phyloP scores from a whole-genome alignment of 768 basidiomycete species.

The Crucibulum laeve region DNA sequence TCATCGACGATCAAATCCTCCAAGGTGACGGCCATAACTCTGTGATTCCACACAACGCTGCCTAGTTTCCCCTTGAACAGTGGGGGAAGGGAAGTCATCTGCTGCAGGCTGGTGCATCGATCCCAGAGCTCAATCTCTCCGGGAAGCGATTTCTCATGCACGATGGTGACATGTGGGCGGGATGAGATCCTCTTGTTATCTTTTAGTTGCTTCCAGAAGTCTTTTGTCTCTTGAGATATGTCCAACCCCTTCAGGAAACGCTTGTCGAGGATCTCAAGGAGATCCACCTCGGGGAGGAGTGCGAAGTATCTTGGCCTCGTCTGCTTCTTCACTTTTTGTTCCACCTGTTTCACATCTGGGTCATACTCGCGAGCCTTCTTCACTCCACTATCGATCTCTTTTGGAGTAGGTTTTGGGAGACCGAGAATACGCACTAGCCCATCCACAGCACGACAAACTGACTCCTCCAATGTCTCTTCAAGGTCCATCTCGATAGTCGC shows the following conservation, averaged over 20 bases:
- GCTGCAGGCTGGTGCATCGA: conserved; percentile 41
- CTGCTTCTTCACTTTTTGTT: conserved; percentile 24
- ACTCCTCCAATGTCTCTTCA: conserved; percentile 46
- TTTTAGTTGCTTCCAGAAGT: conserved; percentile 49
- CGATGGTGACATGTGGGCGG: conserved; percentile 83
- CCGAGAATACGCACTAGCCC: conserved; percentile 53
- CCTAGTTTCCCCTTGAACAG: conserved; percentile 59
- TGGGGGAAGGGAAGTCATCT: conserved; percentile 33
- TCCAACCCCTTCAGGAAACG: conserved; percentile 30
- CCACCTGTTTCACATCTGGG: conserved; percentile 17
- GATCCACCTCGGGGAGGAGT: conserved; percentile 68
- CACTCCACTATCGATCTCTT: conserved; percentile 55
- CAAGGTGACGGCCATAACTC: conserved; percentile 79
- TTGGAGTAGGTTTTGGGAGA: conserved; percentile 46
- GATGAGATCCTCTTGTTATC: conserved; percentile 40
- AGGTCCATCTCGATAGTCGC: conserved; percentile 65
- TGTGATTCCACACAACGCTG: conserved; percentile 66
- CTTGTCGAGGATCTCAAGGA: conserved; percentile 41
- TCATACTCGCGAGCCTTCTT: conserved; percentile 35
- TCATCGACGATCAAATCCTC: conserved; percentile 43
- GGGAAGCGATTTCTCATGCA: conserved; percentile 54
- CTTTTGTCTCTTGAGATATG: conserved; percentile 20
- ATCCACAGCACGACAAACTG: conserved; percentile 55
- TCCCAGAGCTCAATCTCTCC: conserved; percentile 36
- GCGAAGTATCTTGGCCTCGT: conserved; percentile 69